Evolutionary conservation across 2,329 filamentous ascomycete genomes (phyloP).

Genomic region (Lomentospora prolificans): DNA sequence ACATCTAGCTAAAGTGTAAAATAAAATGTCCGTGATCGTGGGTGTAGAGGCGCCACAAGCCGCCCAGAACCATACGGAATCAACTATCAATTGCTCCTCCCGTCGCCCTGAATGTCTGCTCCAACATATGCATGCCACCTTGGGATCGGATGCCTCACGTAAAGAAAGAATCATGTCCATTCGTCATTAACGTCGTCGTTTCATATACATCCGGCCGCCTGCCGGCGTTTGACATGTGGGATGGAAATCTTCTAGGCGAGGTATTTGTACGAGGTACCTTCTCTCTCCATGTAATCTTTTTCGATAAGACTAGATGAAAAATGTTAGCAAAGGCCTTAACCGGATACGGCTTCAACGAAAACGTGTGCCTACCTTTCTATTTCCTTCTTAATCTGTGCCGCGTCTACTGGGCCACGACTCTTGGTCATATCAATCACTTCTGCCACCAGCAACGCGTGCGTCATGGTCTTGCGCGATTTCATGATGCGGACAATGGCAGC

Average conservation of each 20-base stretch:
- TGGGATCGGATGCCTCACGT: not conserved
- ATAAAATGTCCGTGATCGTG: too few species aligned
- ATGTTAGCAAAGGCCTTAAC: not conserved
- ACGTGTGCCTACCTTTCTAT: slow-evolving; percentile 71
- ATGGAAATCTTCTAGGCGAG: slow-evolving; percentile 40
- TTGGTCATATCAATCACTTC: slow-evolving; percentile 90
- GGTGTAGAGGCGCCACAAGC: too few species aligned
- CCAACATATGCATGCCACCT: too few species aligned
- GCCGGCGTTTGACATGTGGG: not conserved
- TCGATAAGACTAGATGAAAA: slow-evolving; percentile 59
- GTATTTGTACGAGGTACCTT: slow-evolving; percentile 62
- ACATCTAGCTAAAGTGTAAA: too few species aligned
- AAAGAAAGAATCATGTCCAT: not conserved
- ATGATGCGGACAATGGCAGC: slow-evolving; percentile 94
- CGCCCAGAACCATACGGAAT: too few species aligned
- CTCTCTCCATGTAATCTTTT: slow-evolving; percentile 84
- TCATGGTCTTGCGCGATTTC: slow-evolving; percentile 85
- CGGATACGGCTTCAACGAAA: not conserved
- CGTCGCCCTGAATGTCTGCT: too few species aligned
- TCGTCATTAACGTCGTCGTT: not conserved
- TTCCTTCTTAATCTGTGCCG: slow-evolving; percentile 87
- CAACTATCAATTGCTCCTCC: too few species aligned
- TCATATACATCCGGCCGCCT: not conserved
- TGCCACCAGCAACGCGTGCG: slow-evolving; percentile 75
- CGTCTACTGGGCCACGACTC: slow-evolving; percentile 75